Evolutionary conservation across 495 filamentous ascomycete genomes (phyloP).

Genomic region (Mytilinidion resinicola): DNA sequence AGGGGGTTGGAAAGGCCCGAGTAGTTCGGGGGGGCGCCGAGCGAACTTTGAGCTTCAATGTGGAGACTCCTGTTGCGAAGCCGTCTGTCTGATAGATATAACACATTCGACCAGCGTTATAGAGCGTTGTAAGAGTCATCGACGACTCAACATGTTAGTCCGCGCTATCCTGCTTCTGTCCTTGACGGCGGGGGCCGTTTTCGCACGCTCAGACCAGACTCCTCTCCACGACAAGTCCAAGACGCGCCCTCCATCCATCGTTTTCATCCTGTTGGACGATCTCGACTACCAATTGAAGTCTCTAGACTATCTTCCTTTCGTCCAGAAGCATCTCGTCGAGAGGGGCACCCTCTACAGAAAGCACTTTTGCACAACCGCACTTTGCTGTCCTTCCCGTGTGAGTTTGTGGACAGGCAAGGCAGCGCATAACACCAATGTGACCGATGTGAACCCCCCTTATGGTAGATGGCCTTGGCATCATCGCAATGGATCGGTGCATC

Average conservation of each 20-base stretch:
- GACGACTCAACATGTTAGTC: too few species aligned
- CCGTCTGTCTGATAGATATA: too few species aligned
- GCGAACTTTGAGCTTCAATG: too few species aligned
- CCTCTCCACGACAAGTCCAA: neutral
- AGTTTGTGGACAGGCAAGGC: slow-evolving; percentile 52
- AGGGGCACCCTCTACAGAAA: slow-evolving; percentile 25
- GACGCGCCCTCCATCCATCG: slow-evolving; percentile 25
- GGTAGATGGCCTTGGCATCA: slow-evolving; percentile 10
- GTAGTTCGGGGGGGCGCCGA: too few species aligned
- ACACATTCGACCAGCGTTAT: too few species aligned
- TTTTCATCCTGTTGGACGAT: slow-evolving; percentile 36
- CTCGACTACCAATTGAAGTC: slow-evolving; percentile 33
- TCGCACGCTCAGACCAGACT: too few species aligned
- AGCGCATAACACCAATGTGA: slow-evolving; percentile 72
- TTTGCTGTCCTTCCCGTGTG: slow-evolving; percentile 36
- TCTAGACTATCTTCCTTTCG: slow-evolving; percentile 28
- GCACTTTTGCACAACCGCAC: slow-evolving; percentile 32
- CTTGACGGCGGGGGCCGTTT: too few species aligned
- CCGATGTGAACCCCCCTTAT: slow-evolving; percentile 54
- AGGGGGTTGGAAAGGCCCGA: too few species aligned
- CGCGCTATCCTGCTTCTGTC: too few species aligned
- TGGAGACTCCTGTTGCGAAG: too few species aligned
- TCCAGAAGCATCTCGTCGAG: slow-evolving; percentile 30
- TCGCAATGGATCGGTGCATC: neutral
- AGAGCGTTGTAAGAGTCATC: too few species aligned